phyloP scores from a whole-genome alignment of 495 filamentous ascomycete species.

The Trichoderma virens region DNA sequence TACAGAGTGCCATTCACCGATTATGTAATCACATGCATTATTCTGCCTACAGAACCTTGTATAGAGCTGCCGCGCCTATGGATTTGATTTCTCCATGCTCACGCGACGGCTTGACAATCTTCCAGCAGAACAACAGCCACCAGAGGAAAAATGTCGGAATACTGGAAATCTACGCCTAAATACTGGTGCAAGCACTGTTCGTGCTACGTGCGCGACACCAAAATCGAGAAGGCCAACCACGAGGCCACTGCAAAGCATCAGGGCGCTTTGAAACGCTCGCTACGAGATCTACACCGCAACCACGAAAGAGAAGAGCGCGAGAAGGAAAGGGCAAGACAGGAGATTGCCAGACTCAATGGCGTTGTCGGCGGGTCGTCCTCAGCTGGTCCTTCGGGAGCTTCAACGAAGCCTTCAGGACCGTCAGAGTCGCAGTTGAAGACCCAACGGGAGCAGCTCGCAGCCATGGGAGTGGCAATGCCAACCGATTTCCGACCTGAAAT shows the following conservation, averaged over 20 bases:
- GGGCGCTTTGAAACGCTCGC: conserved; percentile 76
- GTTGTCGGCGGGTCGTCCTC: conserved; percentile 44
- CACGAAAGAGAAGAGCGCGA: conserved; percentile 73
- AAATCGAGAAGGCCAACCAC: conserved; percentile 82
- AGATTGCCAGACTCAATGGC: conserved; percentile 80
- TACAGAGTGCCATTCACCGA: no score
- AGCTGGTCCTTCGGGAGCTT: conserved; percentile 16
- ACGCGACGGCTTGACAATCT: conserved; percentile 1
- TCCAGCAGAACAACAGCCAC: background rate
- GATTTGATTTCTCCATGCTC: no score
- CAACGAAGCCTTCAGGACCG: conserved; percentile 14
- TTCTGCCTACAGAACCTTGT: no score
- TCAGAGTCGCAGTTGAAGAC: conserved; percentile 66
- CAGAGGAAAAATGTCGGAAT: conserved; percentile 73
- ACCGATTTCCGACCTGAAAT: conserved; percentile 69
- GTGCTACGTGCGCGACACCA: conserved; percentile 84
- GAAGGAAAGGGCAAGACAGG: conserved; percentile 70
- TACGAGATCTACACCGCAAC: conserved; percentile 75
- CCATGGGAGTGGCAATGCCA: conserved; percentile 79
- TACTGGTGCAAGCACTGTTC: conserved; percentile 98
- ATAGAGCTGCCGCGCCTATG: no score
- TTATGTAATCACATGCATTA: no score
- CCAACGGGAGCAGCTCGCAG: conserved; percentile 80
- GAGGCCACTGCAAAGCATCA: conserved; percentile 88
- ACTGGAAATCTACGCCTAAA: conserved; percentile 96